Evolutionary conservation across 2,329 filamentous ascomycete genomes (phyloP).

Genomic region (Ceratocystiopsis sp.): DNA sequence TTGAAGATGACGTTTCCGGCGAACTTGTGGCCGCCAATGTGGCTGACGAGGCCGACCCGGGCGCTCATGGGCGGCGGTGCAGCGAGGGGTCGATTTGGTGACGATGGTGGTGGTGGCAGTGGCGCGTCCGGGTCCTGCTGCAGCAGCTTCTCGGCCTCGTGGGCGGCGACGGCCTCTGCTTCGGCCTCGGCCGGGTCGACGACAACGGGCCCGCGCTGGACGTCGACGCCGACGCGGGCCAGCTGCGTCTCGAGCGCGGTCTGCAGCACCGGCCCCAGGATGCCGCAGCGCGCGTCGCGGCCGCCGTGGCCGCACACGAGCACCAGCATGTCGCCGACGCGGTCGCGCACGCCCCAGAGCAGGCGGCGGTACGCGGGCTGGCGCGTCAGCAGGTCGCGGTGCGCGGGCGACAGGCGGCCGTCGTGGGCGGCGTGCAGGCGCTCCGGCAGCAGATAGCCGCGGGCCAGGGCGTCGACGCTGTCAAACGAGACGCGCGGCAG

Average conservation of each 20-base stretch:
- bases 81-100: not conserved
- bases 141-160: not conserved
- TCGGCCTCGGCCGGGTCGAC: slow-evolving; percentile 11
- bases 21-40: slow-evolving; percentile 74
- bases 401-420: slow-evolving; percentile 33
- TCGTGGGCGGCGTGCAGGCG: slow-evolving; percentile 45
- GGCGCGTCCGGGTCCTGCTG: slow-evolving; percentile 6
- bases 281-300: slow-evolving; percentile 66
- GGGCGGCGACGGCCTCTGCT: not conserved
- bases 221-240: slow-evolving; percentile 26
- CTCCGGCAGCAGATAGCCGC: slow-evolving; percentile 48
- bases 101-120: not conserved
- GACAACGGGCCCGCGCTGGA: slow-evolving; percentile 29
- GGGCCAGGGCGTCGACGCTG: slow-evolving; percentile 38
- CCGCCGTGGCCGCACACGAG: slow-evolving; percentile 78
- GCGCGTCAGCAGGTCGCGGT: slow-evolving; percentile 32
- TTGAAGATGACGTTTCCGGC: slow-evolving; percentile 76
- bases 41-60: slow-evolving; percentile 53
- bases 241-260: slow-evolving; percentile 51
- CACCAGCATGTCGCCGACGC: slow-evolving; percentile 50
- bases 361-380: slow-evolving; percentile 34
- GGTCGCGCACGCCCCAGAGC: slow-evolving; percentile 38
- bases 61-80: slow-evolving; percentile 21
- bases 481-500: slow-evolving; percentile 46
- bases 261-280: slow-evolving; percentile 57